Conservation (phyloP, 768 basidiomycete species). For the Amanita pallidorosea region DNA sequence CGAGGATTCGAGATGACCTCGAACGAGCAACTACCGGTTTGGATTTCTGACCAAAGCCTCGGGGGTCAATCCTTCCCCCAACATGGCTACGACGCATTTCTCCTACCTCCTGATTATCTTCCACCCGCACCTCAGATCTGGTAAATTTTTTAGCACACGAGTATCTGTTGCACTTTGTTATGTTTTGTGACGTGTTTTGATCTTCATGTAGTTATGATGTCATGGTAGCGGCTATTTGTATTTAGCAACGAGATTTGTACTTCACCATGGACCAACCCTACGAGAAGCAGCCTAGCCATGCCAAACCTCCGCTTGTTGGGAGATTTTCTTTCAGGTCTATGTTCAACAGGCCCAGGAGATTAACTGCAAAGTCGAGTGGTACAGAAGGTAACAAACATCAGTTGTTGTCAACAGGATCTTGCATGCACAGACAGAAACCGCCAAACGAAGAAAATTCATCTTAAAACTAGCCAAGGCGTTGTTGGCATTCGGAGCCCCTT, state of each 20-base stretch:
- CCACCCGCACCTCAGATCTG: conserved; percentile 67
- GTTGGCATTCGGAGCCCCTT: conserved; percentile 89
- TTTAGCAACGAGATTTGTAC: not conserved
- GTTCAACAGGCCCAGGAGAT: conserved; percentile 21
- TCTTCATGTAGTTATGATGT: conserved; percentile 2
- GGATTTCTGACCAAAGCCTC: conserved; percentile 77
- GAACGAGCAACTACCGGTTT: conserved; percentile 71
- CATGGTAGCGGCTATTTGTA: not conserved
- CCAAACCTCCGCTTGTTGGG: not conserved
- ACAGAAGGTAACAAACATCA: conserved; percentile 28
- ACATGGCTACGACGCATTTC: conserved; percentile 79
- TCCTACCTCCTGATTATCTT: conserved; percentile 66
- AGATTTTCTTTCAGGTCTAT: conserved; percentile 15
- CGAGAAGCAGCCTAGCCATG: not conserved
- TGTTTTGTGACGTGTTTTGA: not conserved
- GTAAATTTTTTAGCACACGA: conserved; percentile 22
- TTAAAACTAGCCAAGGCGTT: conserved; percentile 80
- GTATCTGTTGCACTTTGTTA: conserved; percentile 3
- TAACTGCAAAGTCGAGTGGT: conserved; percentile 29
- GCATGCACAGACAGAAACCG: conserved; percentile 23
- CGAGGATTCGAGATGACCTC: conserved; percentile 63
- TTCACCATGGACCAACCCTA: not conserved
- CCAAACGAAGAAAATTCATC: conserved; percentile 58
- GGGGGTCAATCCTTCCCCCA: conserved; percentile 69
- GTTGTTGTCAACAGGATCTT: not conserved